These are phyloP conservation scores for Paramarasmius palmivorus DNA, from an alignment of 1,284 basidiomycete species.

Conservation along the genomic window DNA sequence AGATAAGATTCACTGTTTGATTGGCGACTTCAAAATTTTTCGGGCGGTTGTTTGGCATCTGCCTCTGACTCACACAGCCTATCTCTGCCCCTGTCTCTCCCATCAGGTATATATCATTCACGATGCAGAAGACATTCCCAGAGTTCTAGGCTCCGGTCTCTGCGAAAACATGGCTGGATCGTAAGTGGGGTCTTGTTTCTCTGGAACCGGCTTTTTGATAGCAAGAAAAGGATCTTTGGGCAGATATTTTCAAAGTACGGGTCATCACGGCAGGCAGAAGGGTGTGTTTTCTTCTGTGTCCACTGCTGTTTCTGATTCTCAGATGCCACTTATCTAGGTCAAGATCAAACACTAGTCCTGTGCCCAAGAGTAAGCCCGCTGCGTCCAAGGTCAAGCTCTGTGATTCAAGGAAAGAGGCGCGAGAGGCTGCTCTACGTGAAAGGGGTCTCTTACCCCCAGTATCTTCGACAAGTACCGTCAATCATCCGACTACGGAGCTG, in stretches of 20 bases:
- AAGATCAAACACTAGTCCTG: background rate
- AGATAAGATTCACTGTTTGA: too few relatives aligned
- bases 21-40: slow-evolving; percentile 13
- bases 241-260: too few relatives aligned
- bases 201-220: too few relatives aligned
- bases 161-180: too few relatives aligned
- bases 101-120: too few relatives aligned
- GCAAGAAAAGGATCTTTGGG: too few relatives aligned
- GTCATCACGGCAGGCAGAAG: too few relatives aligned
- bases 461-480: background rate
- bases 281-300: too few relatives aligned
- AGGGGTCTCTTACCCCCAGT: background rate
- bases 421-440: slow-evolving; percentile 1
- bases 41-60: slow-evolving; percentile 17
- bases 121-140: too few relatives aligned
- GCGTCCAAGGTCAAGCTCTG: background rate
- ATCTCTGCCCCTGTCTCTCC: too few relatives aligned
- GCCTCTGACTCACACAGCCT: slow-evolving; percentile 13
- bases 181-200: too few relatives aligned
- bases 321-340: background rate
- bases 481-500: background rate
- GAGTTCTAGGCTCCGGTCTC: too few relatives aligned
- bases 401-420: background rate
- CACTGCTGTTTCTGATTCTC: background rate
- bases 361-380: background rate